These are phyloP conservation scores for Strobilomyces dryophilus DNA, from an alignment of 768 basidiomycete genomes.

Conservation along the genomic window DNA sequence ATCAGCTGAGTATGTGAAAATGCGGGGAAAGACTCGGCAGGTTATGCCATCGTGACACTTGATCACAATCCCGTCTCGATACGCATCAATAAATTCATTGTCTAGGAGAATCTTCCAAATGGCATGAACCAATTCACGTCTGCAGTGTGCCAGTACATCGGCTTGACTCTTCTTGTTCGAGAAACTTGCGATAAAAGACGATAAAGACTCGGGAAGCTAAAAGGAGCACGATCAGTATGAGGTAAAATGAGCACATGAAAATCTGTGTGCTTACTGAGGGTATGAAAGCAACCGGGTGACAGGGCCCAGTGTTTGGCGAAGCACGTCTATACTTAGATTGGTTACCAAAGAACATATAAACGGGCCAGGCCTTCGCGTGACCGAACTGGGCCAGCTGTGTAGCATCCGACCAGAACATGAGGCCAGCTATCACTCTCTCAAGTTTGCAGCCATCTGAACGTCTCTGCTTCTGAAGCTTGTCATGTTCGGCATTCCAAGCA, in stretches of 20 bases:
- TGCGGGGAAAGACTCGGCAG: not conserved
- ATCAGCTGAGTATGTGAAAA: not conserved
- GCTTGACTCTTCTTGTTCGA: not conserved
- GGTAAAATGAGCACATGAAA: not conserved
- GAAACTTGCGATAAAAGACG: not conserved
- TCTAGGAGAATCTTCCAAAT: not conserved
- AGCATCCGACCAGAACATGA: not conserved
- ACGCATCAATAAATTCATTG: not conserved
- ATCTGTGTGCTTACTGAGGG: not conserved
- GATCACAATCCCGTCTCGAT: not conserved
- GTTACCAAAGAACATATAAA: not conserved
- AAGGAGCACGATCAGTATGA: not conserved
- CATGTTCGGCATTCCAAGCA: conserved; percentile 18
- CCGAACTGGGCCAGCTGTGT: not conserved
- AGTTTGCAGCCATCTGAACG: conserved; percentile 11
- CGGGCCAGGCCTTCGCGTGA: not conserved
- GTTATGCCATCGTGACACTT: not conserved
- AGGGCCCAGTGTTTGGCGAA: not conserved
- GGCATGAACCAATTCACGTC: not conserved
- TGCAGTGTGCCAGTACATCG: not conserved
- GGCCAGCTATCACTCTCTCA: not conserved
- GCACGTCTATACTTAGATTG: not conserved
- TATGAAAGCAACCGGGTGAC: not conserved
- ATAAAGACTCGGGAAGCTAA: not conserved
- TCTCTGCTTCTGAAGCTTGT: conserved; percentile 17